Evolutionary conservation across 1,284 basidiomycete genomes (phyloP), one percentile per base, ranked within the genome.

Genomic region (Grifola frondosa): DNA sequence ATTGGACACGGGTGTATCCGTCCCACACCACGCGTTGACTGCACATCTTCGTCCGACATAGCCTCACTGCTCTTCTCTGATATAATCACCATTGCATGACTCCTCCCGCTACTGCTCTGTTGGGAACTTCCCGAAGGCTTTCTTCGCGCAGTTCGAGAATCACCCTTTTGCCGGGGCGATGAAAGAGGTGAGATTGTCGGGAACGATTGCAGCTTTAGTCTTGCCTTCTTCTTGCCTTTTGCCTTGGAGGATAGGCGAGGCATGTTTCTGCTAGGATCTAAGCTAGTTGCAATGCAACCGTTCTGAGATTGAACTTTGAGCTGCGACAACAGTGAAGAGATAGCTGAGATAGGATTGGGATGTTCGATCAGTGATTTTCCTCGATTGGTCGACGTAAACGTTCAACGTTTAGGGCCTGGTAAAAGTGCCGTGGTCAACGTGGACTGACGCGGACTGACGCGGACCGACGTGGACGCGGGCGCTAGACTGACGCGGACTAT

Each of bases 1-100:
- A 81, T 73, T 3, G 78, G 78, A 45, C 80, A 81, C 0, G 77
- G 73, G 41, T 69, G 59, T 2, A 52, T 49, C 28, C 47, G 34
- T n/a, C 42, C 40, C 11, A 34, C 36, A 11, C 37, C 21, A 19
- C 37, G 24, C 2, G 50, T 48, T 20, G 46, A 45, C 4, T 42
- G 44, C 21, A 44, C n/a, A n/a, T n/a, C n/a, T 13, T 52, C 48
- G 7, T 38, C 35, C 15, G 47, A 25, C 37, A 42, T 29, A n/a
- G n/a, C n/a, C n/a, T 54, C 29, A 30, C 43, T 19, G 31, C n/a
- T 33, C 20, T 21, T 40, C 33, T 41, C 19, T 26, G 31, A 23
- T n/a, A n/a, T n/a, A n/a, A n/a, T n/a, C n/a, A n/a, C n/a, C n/a
- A n/a, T n/a, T n/a, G n/a, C n/a, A n/a, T n/a, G n/a, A n/a, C n/a